Conservation (phyloP, 2,329 filamentous ascomycete species). For the Exserohilum rostratum region DNA sequence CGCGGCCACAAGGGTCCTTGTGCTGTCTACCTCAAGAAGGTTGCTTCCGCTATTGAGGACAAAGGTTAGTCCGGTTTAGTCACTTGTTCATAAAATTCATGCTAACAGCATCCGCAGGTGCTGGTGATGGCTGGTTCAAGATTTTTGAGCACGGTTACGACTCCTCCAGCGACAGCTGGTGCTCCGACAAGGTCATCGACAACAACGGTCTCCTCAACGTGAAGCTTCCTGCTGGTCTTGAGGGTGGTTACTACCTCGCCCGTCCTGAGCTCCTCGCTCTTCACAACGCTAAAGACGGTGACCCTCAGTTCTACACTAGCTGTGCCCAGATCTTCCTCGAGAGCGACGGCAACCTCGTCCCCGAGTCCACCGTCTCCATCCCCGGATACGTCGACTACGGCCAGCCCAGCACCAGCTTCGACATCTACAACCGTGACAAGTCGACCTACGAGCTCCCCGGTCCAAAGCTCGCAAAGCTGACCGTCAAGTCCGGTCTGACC, state of each 20-base stretch:
- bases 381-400: conserved; percentile 66
- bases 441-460: conserved; percentile 61
- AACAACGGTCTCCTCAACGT: conserved; percentile 69
- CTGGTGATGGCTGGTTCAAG: conserved; percentile 78
- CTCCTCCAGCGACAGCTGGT: conserved; percentile 64
- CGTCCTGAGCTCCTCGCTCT: conserved; percentile 73
- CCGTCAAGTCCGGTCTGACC: conserved; percentile 20
- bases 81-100: neutral
- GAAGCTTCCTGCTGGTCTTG: conserved; percentile 65
- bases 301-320: conserved; percentile 72
- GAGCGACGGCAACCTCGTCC: conserved; percentile 54
- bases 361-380: conserved; percentile 65
- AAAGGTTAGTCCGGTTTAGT: neutral
- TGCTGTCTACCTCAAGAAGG: conserved; percentile 75
- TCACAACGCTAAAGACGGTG: conserved; percentile 62
- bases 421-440: conserved; percentile 66
- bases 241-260: conserved; percentile 71
- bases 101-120: conserved; percentile 50
- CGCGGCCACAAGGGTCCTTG: conserved; percentile 70
- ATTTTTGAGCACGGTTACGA: conserved; percentile 74
- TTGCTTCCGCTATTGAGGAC: conserved; percentile 63
- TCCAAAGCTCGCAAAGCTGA: conserved; percentile 60
- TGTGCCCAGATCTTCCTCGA: conserved; percentile 74
- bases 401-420: conserved; percentile 65
- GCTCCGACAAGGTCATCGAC: conserved; percentile 70